phyloP scores from a whole-genome alignment of 257 asterid genomes.

The Ilex aquifolium region DNA sequence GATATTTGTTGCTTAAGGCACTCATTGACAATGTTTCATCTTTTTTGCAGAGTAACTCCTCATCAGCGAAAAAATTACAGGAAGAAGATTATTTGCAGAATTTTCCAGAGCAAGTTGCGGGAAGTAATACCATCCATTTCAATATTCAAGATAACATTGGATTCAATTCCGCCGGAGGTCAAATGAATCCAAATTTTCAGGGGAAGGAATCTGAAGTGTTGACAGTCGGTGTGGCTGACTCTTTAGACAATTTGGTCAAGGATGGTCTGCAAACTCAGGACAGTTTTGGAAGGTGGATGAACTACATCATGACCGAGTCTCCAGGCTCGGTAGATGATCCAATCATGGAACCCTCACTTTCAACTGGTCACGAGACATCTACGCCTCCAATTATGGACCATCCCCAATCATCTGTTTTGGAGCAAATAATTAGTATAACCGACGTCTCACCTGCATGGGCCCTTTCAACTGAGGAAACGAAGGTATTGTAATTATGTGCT shows the following conservation, averaged over 20 bases:
- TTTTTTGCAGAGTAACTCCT: slow-evolving; percentile 39
- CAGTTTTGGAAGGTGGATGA: slow-evolving; percentile 68
- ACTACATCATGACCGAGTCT: slow-evolving; percentile 44
- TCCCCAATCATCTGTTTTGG: slow-evolving; percentile 27
- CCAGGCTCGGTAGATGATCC: slow-evolving; percentile 45
- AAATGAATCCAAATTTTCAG: slow-evolving; percentile 28
- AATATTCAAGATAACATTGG: slow-evolving; percentile 24
- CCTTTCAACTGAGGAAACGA: slow-evolving; percentile 73
- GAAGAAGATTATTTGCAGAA: slow-evolving; percentile 30
- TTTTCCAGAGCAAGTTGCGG: slow-evolving; percentile 33
- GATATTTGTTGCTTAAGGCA: slow-evolving; percentile 10
- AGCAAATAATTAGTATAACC: slow-evolving; percentile 52
- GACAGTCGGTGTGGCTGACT: slow-evolving; percentile 26
- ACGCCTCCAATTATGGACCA: slow-evolving; percentile 24
- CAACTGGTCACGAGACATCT: slow-evolving; percentile 35
- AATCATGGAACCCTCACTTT: slow-evolving; percentile 36
- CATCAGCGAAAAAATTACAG: slow-evolving; percentile 27
- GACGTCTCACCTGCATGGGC: slow-evolving; percentile 87
- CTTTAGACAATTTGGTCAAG: slow-evolving; percentile 24
- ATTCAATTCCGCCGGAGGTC: slow-evolving; percentile 33
- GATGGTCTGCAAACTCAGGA: slow-evolving; percentile 57
- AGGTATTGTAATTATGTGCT: slow-evolving; percentile 38
- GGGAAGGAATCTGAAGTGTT: slow-evolving; percentile 29
- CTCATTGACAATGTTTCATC: slow-evolving; percentile 14
- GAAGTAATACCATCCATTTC: slow-evolving; percentile 22